Percentiles rank a stretch among this genome's conserved stretches.
These are phyloP conservation scores for Drechslera avenae DNA, from an alignment of 2,329 filamentous ascomycete species.

Conservation along the genomic window DNA sequence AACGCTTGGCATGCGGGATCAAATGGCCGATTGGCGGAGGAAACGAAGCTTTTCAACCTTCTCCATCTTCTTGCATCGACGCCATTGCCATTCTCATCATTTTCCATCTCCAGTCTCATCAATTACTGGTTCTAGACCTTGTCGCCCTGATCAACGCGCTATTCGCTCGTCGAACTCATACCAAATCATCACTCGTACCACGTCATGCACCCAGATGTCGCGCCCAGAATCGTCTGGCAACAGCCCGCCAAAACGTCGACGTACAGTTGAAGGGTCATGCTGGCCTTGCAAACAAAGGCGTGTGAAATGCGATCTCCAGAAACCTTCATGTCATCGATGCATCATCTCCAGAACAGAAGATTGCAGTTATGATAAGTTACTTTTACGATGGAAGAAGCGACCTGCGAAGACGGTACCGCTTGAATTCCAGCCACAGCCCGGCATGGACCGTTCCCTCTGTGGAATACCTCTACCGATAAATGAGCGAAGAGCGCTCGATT, in stretches of 20 bases:
- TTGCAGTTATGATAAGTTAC: constrained; percentile 13
- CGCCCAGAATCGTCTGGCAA: constrained; percentile 13
- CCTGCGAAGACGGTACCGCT: constrained; percentile 10
- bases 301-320: constrained; percentile 12
- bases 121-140: not conserved
- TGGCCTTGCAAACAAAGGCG: constrained; percentile 16
- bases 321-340: constrained; percentile 11
- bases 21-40: not conserved
- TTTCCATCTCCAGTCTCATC: not conserved
- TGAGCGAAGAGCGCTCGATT: constrained; percentile 20
- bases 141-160: constrained; percentile 1
- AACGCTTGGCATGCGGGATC: constrained; percentile 5
- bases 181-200: constrained; percentile 1
- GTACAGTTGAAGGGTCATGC: constrained; percentile 16
- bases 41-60: constrained; percentile 1
- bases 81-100: not conserved
- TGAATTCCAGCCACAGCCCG: constrained; percentile 2
- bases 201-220: constrained; percentile 18
- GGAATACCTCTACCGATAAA: constrained; percentile 10
- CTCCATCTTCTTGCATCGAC: constrained; percentile 8
- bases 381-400: constrained; percentile 16
- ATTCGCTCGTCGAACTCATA: not conserved
- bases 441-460: constrained; percentile 2
- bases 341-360: constrained; percentile 6
- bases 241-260: constrained; percentile 13